Percentiles rank a stretch among this genome's conserved stretches.
Conservation (phyloP, 2,329 filamentous ascomycete species). For the Huntiella abstrusa region DNA sequence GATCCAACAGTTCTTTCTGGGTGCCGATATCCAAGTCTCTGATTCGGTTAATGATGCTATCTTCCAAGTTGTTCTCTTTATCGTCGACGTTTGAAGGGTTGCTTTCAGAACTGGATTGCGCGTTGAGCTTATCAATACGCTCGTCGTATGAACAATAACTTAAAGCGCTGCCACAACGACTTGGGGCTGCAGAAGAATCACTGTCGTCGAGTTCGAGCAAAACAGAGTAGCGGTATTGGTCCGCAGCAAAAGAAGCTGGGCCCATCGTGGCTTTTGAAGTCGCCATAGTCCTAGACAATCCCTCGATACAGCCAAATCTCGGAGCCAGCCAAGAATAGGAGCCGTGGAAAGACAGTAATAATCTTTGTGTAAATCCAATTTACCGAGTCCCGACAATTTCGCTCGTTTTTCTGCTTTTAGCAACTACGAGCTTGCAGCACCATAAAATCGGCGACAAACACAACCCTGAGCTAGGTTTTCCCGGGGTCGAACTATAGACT, state of each 20-base stretch:
- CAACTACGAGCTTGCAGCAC: no score
- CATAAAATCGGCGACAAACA: no score
- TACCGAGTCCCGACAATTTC: no score
- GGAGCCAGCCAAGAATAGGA: no score
- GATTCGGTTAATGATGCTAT: slow-evolving; percentile 10
- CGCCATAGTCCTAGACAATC: no score
- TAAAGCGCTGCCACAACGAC: slow-evolving; percentile 9
- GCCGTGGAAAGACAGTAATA: no score
- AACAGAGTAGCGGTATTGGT: slow-evolving; percentile 10
- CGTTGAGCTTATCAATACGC: slow-evolving; percentile 4
- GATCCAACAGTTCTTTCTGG: neutral
- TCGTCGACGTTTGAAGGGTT: slow-evolving; percentile 1
- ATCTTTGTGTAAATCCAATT: no score
- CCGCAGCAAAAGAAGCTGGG: slow-evolving; percentile 4
- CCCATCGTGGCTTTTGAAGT: slow-evolving; percentile 3
- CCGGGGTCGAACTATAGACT: neutral
- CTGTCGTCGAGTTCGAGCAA: slow-evolving; percentile 9
- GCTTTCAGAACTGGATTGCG: neutral
- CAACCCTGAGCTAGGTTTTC: no score
- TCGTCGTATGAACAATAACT: slow-evolving; percentile 11
- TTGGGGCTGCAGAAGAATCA: slow-evolving; percentile 6
- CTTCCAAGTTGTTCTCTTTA: slow-evolving; percentile 5
- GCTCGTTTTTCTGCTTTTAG: no score
- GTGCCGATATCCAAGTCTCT: slow-evolving; percentile 8
- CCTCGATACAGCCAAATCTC: no score